Base-by-base conservation (phyloP, 2,329 filamentous ascomycete species). In the Ophiostoma tasmaniense region DNA sequence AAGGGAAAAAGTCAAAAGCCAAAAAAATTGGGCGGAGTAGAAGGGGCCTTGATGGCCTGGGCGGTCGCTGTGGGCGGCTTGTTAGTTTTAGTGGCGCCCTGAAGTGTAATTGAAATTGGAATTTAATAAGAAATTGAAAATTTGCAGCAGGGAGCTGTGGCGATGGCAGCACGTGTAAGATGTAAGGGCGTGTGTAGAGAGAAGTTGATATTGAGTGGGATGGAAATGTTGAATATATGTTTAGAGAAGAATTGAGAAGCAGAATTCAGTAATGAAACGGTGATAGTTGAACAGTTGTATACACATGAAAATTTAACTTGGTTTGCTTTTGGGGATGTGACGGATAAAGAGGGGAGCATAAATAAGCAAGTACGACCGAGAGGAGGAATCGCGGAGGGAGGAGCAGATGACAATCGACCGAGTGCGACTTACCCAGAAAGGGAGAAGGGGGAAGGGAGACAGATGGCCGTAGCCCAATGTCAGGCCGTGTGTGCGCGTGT, bases 91-190 rank as follows among this genome's bases (percentile, higher is more conserved):
- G 55, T 61, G 55, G 22, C 25, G 55, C 55, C 25, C 25, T 30
- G 55, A 30, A 61, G 13, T 61, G 25, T 61, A 55, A 25, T 22
- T 55, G 50, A 3, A 35, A 25, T 61, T 20, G 42, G 5, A 61
- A 61, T 17, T 25, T 25, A 55, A 55, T 65, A 42, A 66, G 28
- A 61, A 69, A 52, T 52, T n/a, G 39, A 65, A 59, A 66, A 55
- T n/a, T 55, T 17, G 50, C 17, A 55, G 50, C 50, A 55, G 50
- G 50, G 50, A 55, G 50, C 50, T 55, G 22, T 17, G 39, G 39
- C 39, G 39, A 10, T 42, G 39, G 10, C 20, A 52, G 50, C 50
- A 55, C 50, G 50, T 55, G 50, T 45, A n/a, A 14, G 50, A 22
- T 22, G 25, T 3, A 10, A 22, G n/a, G 50, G 22, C 22, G 22